These are phyloP conservation scores for Takashimella koratensis DNA, from an alignment of 1,284 basidiomycete species.

Conservation along the genomic window DNA sequence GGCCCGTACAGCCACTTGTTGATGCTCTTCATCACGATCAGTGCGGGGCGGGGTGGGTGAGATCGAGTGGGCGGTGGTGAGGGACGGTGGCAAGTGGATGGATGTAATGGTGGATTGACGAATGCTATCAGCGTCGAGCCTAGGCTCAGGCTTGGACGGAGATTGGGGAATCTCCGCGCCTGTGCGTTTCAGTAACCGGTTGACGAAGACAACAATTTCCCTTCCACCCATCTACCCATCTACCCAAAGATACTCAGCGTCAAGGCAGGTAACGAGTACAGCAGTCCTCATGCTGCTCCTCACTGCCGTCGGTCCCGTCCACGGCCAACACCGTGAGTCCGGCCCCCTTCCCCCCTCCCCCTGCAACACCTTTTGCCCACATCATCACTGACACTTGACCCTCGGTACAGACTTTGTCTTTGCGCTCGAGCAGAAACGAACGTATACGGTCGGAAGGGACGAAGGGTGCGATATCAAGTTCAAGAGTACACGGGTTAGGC, in stretches of 20 bases:
- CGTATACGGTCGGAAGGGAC: slow-evolving; percentile 37
- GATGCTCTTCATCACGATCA: slow-evolving; percentile 46
- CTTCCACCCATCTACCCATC: too few relatives aligned
- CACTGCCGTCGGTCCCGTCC: slow-evolving; percentile 37
- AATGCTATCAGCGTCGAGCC: neutral
- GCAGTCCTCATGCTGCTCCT: slow-evolving; percentile 35
- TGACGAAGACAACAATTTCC: too few relatives aligned
- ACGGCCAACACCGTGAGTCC: slow-evolving; percentile 36
- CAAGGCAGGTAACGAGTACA: too few relatives aligned
- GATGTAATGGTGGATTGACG: too few relatives aligned
- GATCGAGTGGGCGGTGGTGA: neutral
- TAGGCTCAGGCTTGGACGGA: too few relatives aligned
- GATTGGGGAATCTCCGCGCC: too few relatives aligned
- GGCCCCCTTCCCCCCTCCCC: neutral
- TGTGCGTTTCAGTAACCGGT: too few relatives aligned
- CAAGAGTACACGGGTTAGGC: slow-evolving; percentile 19
- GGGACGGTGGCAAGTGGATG: neutral
- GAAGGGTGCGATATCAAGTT: slow-evolving; percentile 31
- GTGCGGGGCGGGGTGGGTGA: neutral
- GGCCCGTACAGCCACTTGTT: slow-evolving; percentile 80
- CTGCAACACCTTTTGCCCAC: neutral
- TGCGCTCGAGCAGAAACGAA: slow-evolving; percentile 30
- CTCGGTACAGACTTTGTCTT: slow-evolving; percentile 37
- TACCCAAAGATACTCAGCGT: too few relatives aligned
- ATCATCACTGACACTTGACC: neutral